A percentile compares a stretch with the other conserved stretches of the same genome.
phyloP scores from a whole-genome alignment of 805 yeast genomes.

The Tetrapisispora namnaoensis region DNA sequence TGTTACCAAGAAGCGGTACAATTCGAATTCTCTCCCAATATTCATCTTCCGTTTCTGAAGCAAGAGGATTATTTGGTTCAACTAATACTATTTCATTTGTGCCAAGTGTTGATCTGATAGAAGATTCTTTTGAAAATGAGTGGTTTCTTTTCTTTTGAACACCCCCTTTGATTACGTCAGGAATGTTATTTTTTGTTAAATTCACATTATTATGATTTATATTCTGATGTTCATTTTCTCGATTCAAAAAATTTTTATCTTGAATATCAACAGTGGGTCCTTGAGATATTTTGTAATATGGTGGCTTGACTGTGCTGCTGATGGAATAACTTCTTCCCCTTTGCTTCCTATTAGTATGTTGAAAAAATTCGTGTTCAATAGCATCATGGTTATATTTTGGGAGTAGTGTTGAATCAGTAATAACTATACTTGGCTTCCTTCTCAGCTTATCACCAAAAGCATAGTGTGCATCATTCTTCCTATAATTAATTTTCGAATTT shows the following conservation, averaged over 20 bases:
- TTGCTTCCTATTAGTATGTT: background rate
- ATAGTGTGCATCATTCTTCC: slow-evolving; percentile 9
- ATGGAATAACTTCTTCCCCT: background rate
- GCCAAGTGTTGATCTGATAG: slow-evolving; percentile 28
- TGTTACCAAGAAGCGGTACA: slow-evolving; percentile 34
- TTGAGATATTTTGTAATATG: background rate
- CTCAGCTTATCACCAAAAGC: slow-evolving; percentile 16
- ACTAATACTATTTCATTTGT: slow-evolving; percentile 31
- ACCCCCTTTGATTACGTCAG: background rate
- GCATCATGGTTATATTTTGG: slow-evolving; percentile 1
- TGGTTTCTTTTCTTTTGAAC: slow-evolving; percentile 23
- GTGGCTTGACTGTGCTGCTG: background rate
- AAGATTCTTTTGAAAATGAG: slow-evolving; percentile 28
- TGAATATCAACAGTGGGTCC: background rate
- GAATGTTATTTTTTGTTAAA: slow-evolving; percentile 8
- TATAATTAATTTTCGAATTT: slow-evolving; percentile 4
- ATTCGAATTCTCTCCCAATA: slow-evolving; percentile 94
- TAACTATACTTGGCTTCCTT: slow-evolving; percentile 4
- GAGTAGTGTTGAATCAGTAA: background rate
- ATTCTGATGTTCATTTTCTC: background rate
- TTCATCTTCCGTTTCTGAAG: slow-evolving; percentile 86
- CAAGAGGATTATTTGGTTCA: slow-evolving; percentile 5
- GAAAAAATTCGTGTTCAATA: background rate
- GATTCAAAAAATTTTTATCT: background rate
- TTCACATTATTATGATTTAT: background rate